Percentiles rank a stretch among this genome's conserved stretches.
phyloP scores from a whole-genome alignment of 768 basidiomycete species.

The Phaeolepiota aurea region DNA sequence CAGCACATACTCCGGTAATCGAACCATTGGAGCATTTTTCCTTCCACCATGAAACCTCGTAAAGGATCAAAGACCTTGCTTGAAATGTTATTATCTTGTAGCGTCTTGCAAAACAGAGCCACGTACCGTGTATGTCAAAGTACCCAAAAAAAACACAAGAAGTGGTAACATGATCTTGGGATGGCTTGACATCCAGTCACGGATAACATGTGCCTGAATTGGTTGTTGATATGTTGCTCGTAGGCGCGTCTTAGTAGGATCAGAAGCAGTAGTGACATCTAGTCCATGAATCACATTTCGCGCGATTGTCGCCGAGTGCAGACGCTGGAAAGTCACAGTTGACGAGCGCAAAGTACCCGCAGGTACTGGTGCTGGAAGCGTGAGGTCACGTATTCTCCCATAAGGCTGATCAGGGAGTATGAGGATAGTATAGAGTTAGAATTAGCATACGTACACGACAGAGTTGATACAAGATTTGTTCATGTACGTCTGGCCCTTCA shows the following conservation, averaged over 20 bases:
- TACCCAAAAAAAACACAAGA: conserved; percentile 81
- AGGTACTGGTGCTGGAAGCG: conserved; percentile 49
- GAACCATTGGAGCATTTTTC: conserved; percentile 79
- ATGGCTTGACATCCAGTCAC: conserved; percentile 81
- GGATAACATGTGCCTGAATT: conserved; percentile 54
- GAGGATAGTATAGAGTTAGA: conserved; percentile 2
- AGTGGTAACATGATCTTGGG: conserved; percentile 79
- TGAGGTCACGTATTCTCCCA: conserved; percentile 68
- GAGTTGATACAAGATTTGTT: conserved; percentile 70
- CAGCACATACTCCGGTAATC: conserved; percentile 53
- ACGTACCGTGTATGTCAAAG: conserved; percentile 78
- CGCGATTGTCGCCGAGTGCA: conserved; percentile 71
- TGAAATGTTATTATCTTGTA: no score
- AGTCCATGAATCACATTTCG: conserved; percentile 75
- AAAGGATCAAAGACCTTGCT: conserved; percentile 94
- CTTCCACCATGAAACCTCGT: conserved; percentile 74
- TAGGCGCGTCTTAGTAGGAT: conserved; percentile 27
- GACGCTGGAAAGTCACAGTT: conserved; percentile 49
- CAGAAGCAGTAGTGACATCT: conserved; percentile 18
- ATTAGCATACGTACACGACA: conserved; percentile 44
- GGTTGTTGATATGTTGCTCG: conserved; percentile 54
- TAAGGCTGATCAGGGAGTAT: conserved; percentile 42
- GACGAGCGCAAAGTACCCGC: conserved; percentile 62
- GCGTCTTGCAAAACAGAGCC: no score
- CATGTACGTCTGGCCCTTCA: conserved; percentile 81